A percentile compares a stretch with the other conserved stretches of the same genome.
These are phyloP conservation scores for Pseudopyricularia javanii DNA, from an alignment of 2,329 filamentous ascomycete genomes.

Conservation along the genomic window DNA sequence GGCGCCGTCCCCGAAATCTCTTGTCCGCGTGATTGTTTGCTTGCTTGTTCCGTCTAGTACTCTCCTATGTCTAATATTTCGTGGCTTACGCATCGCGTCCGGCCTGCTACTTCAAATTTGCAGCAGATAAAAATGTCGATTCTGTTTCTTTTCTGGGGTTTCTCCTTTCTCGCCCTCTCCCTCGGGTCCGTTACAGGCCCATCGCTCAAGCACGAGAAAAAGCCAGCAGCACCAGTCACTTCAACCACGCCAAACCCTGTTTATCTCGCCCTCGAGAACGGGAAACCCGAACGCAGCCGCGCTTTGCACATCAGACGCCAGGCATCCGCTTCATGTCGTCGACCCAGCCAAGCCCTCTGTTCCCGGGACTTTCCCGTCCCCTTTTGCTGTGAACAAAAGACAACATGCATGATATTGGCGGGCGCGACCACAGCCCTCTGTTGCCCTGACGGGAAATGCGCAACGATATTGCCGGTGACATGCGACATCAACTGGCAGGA, in stretches of 20 bases:
- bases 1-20: too few relatives aligned
- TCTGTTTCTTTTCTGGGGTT: not conserved
- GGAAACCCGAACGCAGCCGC: not conserved
- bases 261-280: not conserved
- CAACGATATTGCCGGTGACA: conserved; percentile 46
- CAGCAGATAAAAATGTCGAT: not conserved
- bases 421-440: conserved; percentile 57
- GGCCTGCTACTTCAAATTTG: not conserved
- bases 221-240: not conserved
- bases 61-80: too few relatives aligned
- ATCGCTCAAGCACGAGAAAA: not conserved
- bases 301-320: not conserved
- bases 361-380: not conserved
- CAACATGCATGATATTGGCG: conserved; percentile 48
- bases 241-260: not conserved
- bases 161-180: not conserved
- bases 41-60: too few relatives aligned
- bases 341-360: not conserved
- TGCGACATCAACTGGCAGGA: conserved; percentile 57
- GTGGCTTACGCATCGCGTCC: not conserved
- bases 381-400: conserved; percentile 51
- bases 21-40: too few relatives aligned
- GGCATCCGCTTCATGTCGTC: not conserved
- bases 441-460: conserved; percentile 52
- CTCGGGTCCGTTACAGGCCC: not conserved